Percentiles rank a stretch among this genome's conserved stretches.
Conservation (phyloP, 2,329 filamentous ascomycete species). For the Ceratocystis huliohia region DNA sequence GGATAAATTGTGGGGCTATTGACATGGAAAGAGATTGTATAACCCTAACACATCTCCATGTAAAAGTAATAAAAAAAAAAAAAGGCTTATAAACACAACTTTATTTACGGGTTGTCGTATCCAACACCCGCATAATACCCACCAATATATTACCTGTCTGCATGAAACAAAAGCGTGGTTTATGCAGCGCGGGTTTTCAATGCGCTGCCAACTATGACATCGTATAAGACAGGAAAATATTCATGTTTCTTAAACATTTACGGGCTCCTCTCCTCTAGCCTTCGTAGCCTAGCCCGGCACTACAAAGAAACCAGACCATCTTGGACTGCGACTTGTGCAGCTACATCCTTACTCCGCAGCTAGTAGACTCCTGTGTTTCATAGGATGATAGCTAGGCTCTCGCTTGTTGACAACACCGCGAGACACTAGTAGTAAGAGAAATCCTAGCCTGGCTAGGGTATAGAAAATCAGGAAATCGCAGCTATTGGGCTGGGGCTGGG, state of each 20-base stretch:
- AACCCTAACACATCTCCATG: background rate
- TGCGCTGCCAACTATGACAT: background rate
- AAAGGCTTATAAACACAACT: background rate
- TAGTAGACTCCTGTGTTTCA: background rate
- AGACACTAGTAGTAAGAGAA: background rate
- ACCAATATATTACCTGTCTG: background rate
- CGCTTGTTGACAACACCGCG: background rate
- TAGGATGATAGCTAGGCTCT: background rate
- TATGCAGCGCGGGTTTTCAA: background rate
- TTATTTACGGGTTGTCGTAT: background rate
- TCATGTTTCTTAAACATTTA: background rate
- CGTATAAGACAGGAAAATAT: background rate
- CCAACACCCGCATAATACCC: background rate
- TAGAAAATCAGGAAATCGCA: background rate
- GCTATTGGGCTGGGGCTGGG: background rate
- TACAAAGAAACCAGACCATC: background rate
- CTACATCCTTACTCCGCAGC: background rate
- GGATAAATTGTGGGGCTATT: background rate
- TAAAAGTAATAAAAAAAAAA: background rate
- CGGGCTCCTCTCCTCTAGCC: background rate
- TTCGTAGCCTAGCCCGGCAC: background rate
- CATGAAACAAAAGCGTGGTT: background rate
- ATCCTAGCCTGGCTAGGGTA: background rate
- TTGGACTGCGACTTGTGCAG: background rate
- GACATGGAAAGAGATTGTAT: background rate